A percentile compares a stretch with the other conserved stretches of the same genome.
Conservation (phyloP, 2,329 filamentous ascomycete species). For the Alternaria conjuncta region DNA sequence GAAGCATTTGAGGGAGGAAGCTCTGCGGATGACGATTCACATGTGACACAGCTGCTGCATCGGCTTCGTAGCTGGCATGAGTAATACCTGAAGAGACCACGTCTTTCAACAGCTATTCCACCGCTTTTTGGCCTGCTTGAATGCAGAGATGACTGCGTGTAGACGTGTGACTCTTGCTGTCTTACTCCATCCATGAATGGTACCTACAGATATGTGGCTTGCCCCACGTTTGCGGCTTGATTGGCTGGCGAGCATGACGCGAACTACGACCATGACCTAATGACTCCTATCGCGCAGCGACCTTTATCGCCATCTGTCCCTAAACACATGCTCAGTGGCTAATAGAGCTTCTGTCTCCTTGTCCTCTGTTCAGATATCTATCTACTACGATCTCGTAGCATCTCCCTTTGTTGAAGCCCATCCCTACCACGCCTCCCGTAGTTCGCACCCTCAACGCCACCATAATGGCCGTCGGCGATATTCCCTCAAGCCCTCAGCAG, state of each 20-base stretch:
- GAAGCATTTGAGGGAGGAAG: neutral
- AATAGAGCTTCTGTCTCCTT: neutral
- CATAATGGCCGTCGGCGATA: conserved; percentile 45
- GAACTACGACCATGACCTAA: conserved; percentile 23
- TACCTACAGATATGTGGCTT: conserved; percentile 2
- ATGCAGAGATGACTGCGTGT: neutral
- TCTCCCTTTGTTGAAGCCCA: neutral
- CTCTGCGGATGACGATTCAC: neutral
- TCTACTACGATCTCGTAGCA: neutral
- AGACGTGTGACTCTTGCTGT: conserved; percentile 20
- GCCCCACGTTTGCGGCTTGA: conserved; percentile 35
- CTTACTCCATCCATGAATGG: neutral
- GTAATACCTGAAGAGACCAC: neutral
- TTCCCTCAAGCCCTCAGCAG: conserved; percentile 28
- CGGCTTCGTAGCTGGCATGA: neutral
- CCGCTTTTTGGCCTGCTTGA: neutral
- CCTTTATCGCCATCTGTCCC: conserved; percentile 23
- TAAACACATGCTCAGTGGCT: conserved; percentile 11
- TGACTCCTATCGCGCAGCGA: conserved; percentile 26
- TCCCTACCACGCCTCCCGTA: neutral
- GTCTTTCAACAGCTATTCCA: neutral
- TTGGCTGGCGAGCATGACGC: conserved; percentile 33
- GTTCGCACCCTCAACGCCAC: conserved; percentile 14
- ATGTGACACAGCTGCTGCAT: neutral
- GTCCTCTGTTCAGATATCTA: neutral